These are phyloP conservation scores for Suillus subalutaceus DNA, from an alignment of 768 basidiomycete species.

Conservation along the genomic window DNA sequence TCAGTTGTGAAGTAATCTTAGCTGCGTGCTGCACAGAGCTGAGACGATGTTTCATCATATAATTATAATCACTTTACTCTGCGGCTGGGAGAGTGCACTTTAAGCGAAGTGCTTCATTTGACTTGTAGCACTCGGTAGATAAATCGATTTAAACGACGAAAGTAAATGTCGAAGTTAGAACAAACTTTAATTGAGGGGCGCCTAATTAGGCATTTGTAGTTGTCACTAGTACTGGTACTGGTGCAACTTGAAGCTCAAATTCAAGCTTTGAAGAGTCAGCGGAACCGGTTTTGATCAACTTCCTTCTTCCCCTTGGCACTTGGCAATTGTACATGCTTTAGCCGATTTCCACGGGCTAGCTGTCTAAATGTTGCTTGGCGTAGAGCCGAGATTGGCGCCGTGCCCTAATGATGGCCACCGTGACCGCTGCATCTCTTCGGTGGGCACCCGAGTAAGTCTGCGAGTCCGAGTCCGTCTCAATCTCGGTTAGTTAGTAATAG, in stretches of 20 bases:
- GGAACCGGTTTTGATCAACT: background rate
- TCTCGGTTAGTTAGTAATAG: background rate
- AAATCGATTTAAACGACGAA: background rate
- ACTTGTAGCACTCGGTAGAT: background rate
- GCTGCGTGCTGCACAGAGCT: no score
- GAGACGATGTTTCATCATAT: no score
- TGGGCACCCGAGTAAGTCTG: conserved; percentile 1
- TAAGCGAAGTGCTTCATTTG: no score
- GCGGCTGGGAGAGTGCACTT: no score
- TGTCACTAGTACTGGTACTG: no score
- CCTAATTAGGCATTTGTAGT: background rate
- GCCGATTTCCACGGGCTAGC: background rate
- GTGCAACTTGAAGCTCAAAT: no score
- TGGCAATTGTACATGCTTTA: background rate
- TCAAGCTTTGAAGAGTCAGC: no score
- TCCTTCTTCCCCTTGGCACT: background rate
- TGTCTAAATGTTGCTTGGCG: background rate
- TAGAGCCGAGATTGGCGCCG: background rate
- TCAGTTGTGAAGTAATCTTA: background rate
- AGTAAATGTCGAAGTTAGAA: background rate
- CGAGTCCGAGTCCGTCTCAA: background rate
- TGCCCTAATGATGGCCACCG: background rate
- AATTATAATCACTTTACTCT: no score
- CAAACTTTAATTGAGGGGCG: background rate
- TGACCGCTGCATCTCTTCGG: background rate